Conservation (phyloP, 2,329 filamentous ascomycete species). For the Scedosporium aurantiacum region DNA sequence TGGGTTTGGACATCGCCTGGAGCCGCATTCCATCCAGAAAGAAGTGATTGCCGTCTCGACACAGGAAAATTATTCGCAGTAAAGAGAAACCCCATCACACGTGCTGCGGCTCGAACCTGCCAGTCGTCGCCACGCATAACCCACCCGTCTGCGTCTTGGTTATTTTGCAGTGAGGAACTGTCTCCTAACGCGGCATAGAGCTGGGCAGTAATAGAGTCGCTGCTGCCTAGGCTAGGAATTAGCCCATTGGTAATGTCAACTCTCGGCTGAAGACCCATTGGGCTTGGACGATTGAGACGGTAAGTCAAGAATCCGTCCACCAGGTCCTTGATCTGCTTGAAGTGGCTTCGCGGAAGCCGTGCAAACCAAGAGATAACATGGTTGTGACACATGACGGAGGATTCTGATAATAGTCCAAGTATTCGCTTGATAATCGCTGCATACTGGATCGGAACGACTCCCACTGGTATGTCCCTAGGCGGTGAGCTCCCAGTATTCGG, state of each 20-base stretch:
- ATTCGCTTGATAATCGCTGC: slow-evolving; percentile 72
- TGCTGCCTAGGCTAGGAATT: slow-evolving; percentile 60
- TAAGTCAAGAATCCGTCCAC: slow-evolving; percentile 72
- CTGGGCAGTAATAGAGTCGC: slow-evolving; percentile 51
- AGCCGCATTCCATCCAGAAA: background rate
- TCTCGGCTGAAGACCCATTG: slow-evolving; percentile 49
- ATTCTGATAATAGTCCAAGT: slow-evolving; percentile 66
- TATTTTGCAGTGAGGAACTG: slow-evolving; percentile 15
- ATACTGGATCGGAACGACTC: background rate
- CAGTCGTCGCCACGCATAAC: slow-evolving; percentile 71
- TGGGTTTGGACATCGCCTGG: background rate
- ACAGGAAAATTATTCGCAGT: slow-evolving; percentile 58
- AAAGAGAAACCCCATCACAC: slow-evolving; percentile 71
- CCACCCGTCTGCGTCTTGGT: slow-evolving; percentile 41
- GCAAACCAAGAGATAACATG: slow-evolving; percentile 71
- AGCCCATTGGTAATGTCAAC: slow-evolving; percentile 55
- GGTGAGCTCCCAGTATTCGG: background rate
- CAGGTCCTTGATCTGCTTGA: slow-evolving; percentile 65
- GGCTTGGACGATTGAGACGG: slow-evolving; percentile 59
- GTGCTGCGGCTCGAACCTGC: slow-evolving; percentile 74
- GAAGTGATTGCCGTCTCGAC: slow-evolving; percentile 18
- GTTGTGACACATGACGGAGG: slow-evolving; percentile 64
- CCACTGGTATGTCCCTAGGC: background rate
- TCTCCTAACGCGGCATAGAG: slow-evolving; percentile 65
- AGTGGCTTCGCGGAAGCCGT: slow-evolving; percentile 54